Evolutionary conservation across 495 filamentous ascomycete species (phyloP).

Genomic region (Penicillium arizonense): DNA sequence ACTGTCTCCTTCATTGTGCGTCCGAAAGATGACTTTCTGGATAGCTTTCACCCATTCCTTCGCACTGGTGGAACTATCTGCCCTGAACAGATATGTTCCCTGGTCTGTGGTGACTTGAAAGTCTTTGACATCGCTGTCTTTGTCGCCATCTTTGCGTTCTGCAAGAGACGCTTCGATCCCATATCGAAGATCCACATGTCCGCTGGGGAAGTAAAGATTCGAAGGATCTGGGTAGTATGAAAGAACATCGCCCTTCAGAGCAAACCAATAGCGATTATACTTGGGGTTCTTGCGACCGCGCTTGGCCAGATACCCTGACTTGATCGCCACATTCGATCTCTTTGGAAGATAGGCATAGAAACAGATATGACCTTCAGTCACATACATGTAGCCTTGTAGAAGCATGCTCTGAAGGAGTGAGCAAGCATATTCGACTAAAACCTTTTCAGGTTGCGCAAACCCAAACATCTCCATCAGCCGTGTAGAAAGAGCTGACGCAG

Average conservation of each 20-base stretch:
- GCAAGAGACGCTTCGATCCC: constrained; percentile 77
- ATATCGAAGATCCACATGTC: constrained; percentile 89
- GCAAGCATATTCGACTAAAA: constrained; percentile 90
- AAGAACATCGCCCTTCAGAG: constrained; percentile 89
- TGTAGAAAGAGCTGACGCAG: constrained; percentile 54
- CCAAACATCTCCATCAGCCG: constrained; percentile 86
- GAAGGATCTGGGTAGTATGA: constrained; percentile 87
- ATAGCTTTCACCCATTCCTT: constrained; percentile 97
- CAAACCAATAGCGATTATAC: constrained; percentile 94
- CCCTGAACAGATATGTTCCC: constrained; percentile 81
- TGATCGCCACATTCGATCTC: constrained; percentile 75
- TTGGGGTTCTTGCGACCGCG: constrained; percentile 85
- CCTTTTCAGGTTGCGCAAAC: constrained; percentile 78
- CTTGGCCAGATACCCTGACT: constrained; percentile 88
- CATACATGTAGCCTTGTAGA: constrained; percentile 94
- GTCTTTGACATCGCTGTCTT: constrained; percentile 62
- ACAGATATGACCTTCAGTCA: constrained; percentile 89
- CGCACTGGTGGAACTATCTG: constrained; percentile 83
- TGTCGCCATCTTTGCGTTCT: constrained; percentile 58
- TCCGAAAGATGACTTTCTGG: constrained; percentile 92
- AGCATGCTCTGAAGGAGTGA: constrained; percentile 91
- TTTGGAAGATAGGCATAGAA: constrained; percentile 97
- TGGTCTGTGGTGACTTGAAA: constrained; percentile 84
- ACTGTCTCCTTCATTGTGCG: constrained; percentile 94
- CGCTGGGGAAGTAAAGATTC: constrained; percentile 87